Conservation (phyloP, 2,329 filamentous ascomycete genomes). For the Cytospora piceicola region DNA sequence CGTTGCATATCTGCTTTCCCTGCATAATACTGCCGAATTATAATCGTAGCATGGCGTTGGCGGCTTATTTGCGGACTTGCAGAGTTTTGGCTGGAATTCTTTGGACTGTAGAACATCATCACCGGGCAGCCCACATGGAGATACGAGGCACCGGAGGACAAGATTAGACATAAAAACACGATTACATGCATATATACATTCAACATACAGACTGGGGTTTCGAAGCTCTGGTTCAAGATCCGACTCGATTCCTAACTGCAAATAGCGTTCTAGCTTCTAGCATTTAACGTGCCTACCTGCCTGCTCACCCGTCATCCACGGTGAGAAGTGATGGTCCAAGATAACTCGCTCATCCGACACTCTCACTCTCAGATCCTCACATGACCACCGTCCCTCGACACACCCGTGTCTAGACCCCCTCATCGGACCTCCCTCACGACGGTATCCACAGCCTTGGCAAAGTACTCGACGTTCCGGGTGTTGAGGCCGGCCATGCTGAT, state of each 20-base stretch:
- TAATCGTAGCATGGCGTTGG: constrained; percentile 1
- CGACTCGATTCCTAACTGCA: neutral
- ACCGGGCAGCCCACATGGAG: neutral
- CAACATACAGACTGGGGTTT: neutral
- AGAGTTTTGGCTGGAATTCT: neutral
- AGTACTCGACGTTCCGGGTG: constrained; percentile 87
- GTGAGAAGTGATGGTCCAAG: neutral
- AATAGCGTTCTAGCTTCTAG: neutral
- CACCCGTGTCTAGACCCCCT: neutral
- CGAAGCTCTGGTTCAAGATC: neutral
- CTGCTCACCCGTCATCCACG: neutral
- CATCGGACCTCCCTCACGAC: constrained; percentile 65
- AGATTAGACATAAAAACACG: neutral
- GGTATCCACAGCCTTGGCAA: constrained; percentile 85
- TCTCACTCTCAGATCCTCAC: neutral
- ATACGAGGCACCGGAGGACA: neutral
- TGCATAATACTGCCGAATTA: neutral
- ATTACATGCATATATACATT: neutral
- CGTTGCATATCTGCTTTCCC: neutral
- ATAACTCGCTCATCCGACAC: neutral
- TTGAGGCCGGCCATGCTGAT: constrained; percentile 99
- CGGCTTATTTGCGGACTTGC: neutral
- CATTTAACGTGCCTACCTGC: neutral
- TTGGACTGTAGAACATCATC: neutral
- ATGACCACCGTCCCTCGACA: too few relatives aligned